Base-by-base conservation (phyloP, 768 basidiomycete genomes). In the Hypholoma sublateritium region DNA sequence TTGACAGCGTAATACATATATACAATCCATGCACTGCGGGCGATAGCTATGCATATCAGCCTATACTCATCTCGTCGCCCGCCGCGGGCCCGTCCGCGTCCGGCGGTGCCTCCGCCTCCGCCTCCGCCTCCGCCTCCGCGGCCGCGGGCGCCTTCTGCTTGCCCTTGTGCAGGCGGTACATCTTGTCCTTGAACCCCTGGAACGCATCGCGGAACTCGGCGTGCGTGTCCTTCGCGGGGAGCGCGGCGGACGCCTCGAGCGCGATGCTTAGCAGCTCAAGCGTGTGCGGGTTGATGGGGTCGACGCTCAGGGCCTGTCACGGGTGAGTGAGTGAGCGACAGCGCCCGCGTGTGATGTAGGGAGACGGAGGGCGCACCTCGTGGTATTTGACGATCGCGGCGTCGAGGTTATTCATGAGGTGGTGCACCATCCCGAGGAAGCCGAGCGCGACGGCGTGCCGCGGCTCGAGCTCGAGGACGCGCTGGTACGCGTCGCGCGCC, bases 301-400 rank as follows among this genome's bases (percentile, higher is more conserved):
- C 89, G 59, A 93, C 77, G 64, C 88, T 88, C 49, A 95, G 73
- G 0, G 91, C 86, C 88, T 91, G 62, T 47, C 22, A 32, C 25
- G 22, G 2, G 28, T 2, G 5, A 6, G 28, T 32, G 28, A 32
- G 5, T 3, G 28, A 32, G 28, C 9, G 28, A 32, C 5, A 32
- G 28, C 28, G 28, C 28, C 28, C 28, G 28, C 28, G 28, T 32
- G 28, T 9, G 28, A 9, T 28, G 25, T 28, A 7, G 25, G 3
- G 28, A 9, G 28, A 32, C 1, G 28, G 28, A 36, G 28, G 4
- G 57, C 85, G 37, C 53, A 94, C 95, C 77, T 95, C 92, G 68
- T 99, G 97, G 62, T 97, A 98, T 58, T 87, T 88, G 36, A 93
- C 74, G 62, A 99, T 95, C 2, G 96, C 91, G 12, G 81, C 80